Conservation (phyloP, 1,139 yeast species). For the Wickerhamomyces sp. region DNA sequence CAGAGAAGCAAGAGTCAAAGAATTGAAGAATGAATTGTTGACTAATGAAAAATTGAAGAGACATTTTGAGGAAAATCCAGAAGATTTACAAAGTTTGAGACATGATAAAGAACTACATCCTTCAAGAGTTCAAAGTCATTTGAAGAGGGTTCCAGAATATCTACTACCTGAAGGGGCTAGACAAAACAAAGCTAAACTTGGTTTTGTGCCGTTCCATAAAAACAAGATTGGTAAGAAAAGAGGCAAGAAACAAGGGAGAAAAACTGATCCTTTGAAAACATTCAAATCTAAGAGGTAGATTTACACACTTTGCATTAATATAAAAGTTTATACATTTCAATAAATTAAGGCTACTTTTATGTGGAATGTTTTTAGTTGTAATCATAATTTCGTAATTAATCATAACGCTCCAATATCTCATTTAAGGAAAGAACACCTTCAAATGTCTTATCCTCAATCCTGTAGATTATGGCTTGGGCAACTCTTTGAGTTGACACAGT, state of each 20-base stretch:
- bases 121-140: constrained; percentile 74
- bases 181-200: constrained; percentile 45
- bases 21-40: constrained; percentile 80
- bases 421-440: constrained; percentile 58
- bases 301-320: neutral
- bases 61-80: constrained; percentile 98
- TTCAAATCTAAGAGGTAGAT: constrained; percentile 31
- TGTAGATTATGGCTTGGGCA: constrained; percentile 52
- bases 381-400: neutral
- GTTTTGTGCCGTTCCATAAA: constrained; percentile 76
- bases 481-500: constrained; percentile 66
- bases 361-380: too few relatives aligned
- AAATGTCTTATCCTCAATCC: constrained; percentile 44
- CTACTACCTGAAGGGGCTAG: constrained; percentile 80
- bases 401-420: constrained; percentile 32
- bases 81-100: constrained; percentile 80
- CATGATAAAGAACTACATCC: constrained; percentile 90
- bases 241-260: constrained; percentile 35
- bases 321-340: neutral
- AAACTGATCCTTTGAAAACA: constrained; percentile 70
- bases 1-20: constrained; percentile 91
- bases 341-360: neutral
- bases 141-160: constrained; percentile 91
- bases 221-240: constrained; percentile 41
- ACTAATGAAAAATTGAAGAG: constrained; percentile 88